Evolutionary conservation across 1,284 basidiomycete genomes (phyloP).

Genomic region (Cryptococcus sp.): DNA sequence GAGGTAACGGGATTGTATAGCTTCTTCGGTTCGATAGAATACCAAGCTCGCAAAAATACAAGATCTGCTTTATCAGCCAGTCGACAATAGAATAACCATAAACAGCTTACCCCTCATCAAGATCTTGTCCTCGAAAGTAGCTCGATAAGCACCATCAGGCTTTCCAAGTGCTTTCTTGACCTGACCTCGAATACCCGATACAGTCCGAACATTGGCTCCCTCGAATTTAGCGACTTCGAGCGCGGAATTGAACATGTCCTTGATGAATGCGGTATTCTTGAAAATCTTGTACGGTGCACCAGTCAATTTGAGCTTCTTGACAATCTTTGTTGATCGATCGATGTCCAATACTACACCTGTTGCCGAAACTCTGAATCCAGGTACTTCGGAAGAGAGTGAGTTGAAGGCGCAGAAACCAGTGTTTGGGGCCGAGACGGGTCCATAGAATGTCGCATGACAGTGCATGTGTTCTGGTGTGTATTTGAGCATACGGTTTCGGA

Average conservation of each 20-base stretch:
- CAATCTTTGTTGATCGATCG: conserved; percentile 86
- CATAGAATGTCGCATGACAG: conserved; percentile 95
- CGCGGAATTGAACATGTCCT: conserved; percentile 91
- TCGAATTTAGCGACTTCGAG: conserved; percentile 98
- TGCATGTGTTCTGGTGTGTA: conserved; percentile 99
- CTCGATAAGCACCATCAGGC: conserved; percentile 91
- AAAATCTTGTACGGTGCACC: conserved; percentile 94
- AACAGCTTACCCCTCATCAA: conserved; percentile 77
- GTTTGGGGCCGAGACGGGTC: conserved; percentile 84
- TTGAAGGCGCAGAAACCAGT: conserved; percentile 98
- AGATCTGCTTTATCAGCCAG: conserved; percentile 61
- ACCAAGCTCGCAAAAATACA: conserved; percentile 95
- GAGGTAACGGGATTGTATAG: conserved; percentile 97
- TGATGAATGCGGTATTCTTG: conserved; percentile 98
- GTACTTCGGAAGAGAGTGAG: conserved; percentile 61
- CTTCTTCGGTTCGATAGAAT: conserved; percentile 87
- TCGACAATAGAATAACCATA: conserved; percentile 1
- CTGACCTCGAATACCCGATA: conserved; percentile 92
- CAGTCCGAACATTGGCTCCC: conserved; percentile 90
- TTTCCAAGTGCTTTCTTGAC: conserved; percentile 92
- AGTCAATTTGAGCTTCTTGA: conserved; percentile 97
- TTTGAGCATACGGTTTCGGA: conserved; percentile 98
- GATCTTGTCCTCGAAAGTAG: conserved; percentile 97
- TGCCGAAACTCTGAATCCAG: conserved; percentile 84
- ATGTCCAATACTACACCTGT: conserved; percentile 94